A percentile compares a stretch with the other conserved stretches of the same genome.
These are phyloP conservation scores for Zygoascus sp. DNA, from an alignment of 1,139 yeast genomes.

Conservation along the genomic window DNA sequence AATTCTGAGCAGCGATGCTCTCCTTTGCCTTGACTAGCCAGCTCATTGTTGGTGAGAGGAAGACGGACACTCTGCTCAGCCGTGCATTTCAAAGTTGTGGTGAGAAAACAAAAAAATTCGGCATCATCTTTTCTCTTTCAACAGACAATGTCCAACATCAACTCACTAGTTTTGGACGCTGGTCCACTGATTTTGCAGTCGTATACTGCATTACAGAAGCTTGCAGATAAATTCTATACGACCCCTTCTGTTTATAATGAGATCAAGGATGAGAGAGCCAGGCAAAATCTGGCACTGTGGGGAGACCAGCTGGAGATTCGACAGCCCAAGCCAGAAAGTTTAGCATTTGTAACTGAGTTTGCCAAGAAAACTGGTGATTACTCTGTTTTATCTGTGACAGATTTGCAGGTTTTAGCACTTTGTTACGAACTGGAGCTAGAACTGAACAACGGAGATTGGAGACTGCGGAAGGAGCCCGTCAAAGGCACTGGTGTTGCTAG, in stretches of 20 bases:
- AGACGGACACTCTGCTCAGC: background rate
- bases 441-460: constrained; percentile 60
- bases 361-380: constrained; percentile 89
- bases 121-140: background rate
- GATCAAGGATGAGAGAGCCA: constrained; percentile 78
- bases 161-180: constrained; percentile 75
- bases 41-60: constrained; percentile 2
- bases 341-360: constrained; percentile 65
- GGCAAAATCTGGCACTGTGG: constrained; percentile 76
- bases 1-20: constrained; percentile 26
- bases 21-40: constrained; percentile 8
- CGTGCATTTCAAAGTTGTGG: constrained; percentile 1
- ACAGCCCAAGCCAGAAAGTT: constrained; percentile 67
- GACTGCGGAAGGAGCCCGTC: constrained; percentile 57
- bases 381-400: constrained; percentile 81
- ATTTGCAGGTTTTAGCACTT: constrained; percentile 86
- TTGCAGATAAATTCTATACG: constrained; percentile 68
- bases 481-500: constrained; percentile 6
- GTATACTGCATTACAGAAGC: constrained; percentile 65
- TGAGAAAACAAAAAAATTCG: constrained; percentile 8
- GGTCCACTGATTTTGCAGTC: constrained; percentile 89
- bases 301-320: constrained; percentile 50
- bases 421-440: constrained; percentile 83
- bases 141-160: constrained; percentile 16
- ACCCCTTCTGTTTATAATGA: constrained; percentile 90